These are phyloP conservation scores for Apostasia ramifera DNA, from an alignment of 106 monocot species.

Conservation along the genomic window DNA sequence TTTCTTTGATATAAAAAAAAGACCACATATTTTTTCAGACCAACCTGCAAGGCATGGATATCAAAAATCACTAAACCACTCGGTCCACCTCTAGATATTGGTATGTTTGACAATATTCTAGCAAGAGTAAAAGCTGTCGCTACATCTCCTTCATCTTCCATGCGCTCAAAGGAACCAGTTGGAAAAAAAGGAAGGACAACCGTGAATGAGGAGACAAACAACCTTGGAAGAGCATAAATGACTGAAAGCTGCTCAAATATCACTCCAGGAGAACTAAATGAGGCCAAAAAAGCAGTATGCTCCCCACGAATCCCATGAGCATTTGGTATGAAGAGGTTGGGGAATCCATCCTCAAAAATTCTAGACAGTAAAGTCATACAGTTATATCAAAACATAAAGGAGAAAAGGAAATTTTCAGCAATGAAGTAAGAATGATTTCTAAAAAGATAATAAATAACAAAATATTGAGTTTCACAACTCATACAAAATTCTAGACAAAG, in stretches of 20 bases:
- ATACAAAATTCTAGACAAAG: too few species aligned
- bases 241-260: conserved; percentile 95
- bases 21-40: not conserved
- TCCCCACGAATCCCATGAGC: conserved; percentile 87
- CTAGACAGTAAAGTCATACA: conserved; percentile 21
- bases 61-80: conserved; percentile 86
- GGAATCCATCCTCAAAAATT: conserved; percentile 86
- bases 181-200: conserved; percentile 92
- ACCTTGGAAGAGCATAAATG: conserved; percentile 81
- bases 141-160: conserved; percentile 98
- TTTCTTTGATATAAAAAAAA: not conserved
- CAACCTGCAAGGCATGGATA: conserved; percentile 94
- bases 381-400: not conserved
- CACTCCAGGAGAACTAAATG: conserved; percentile 90
- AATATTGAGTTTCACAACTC: too few species aligned
- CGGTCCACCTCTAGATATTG: conserved; percentile 92
- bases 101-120: conserved; percentile 85
- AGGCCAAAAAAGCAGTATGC: conserved; percentile 91
- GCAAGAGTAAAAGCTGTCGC: conserved; percentile 91
- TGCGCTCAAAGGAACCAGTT: conserved; percentile 83
- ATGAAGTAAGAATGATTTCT: too few species aligned
- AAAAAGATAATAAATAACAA: too few species aligned
- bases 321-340: conserved; percentile 82
- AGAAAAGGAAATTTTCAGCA: not conserved
- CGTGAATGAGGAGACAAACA: conserved; percentile 90